Evolutionary conservation across 768 basidiomycete genomes (phyloP).

Genomic region (Tricholoma bakamatsutake): DNA sequence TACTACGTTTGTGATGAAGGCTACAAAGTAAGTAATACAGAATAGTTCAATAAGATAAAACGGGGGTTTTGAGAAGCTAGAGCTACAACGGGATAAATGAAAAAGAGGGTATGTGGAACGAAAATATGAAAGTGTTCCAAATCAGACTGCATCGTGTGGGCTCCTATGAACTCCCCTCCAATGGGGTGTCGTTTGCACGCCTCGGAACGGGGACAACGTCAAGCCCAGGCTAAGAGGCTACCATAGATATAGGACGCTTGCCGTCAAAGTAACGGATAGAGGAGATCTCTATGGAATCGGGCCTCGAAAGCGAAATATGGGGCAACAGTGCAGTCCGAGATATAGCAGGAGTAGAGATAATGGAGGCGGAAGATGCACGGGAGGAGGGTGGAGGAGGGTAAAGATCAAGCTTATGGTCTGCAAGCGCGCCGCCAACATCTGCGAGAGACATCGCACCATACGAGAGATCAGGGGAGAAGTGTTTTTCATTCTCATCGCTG

Average conservation of each 20-base stretch:
- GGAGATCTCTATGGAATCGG: slow-evolving; percentile 27
- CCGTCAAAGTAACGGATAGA: slow-evolving; percentile 16
- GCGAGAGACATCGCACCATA: slow-evolving; percentile 30
- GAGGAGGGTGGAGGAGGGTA: slow-evolving; percentile 30
- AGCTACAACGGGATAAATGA: too few relatives aligned
- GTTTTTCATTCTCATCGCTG: slow-evolving; percentile 26
- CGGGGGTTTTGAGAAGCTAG: too few relatives aligned
- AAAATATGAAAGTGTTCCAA: not conserved
- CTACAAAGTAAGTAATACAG: too few relatives aligned
- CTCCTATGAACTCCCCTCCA: slow-evolving; percentile 4
- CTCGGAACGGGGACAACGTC: not conserved
- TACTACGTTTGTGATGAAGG: too few relatives aligned
- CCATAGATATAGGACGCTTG: not conserved
- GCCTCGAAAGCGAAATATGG: slow-evolving; percentile 17
- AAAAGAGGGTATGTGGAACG: not conserved
- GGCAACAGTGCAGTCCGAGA: not conserved
- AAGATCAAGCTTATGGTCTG: slow-evolving; percentile 26
- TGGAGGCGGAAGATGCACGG: slow-evolving; percentile 31
- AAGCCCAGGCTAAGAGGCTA: slow-evolving; percentile 5
- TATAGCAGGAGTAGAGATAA: slow-evolving; percentile 19
- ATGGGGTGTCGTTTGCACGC: not conserved
- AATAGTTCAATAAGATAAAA: too few relatives aligned
- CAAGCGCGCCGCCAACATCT: slow-evolving; percentile 34
- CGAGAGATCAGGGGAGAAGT: slow-evolving; percentile 27
- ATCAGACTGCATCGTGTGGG: not conserved